A percentile compares a stretch with the other conserved stretches of the same genome.
These are phyloP conservation scores for Talaromyces sp. DNA, from an alignment of 2,329 filamentous ascomycete genomes.

Conservation along the genomic window DNA sequence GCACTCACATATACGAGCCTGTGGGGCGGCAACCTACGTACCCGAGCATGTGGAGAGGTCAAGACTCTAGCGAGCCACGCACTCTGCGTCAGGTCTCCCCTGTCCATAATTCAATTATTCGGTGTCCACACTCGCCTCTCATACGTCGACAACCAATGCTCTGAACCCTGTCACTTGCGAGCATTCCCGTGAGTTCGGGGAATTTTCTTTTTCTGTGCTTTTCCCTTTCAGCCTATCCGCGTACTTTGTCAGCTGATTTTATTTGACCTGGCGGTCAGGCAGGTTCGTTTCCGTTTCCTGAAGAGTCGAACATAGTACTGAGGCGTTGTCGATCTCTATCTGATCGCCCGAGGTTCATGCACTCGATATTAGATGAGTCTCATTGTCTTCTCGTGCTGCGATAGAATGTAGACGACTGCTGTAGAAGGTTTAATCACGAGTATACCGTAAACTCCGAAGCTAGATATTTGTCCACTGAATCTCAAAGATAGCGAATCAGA, in stretches of 20 bases:
- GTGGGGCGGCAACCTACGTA: slow-evolving; percentile 1
- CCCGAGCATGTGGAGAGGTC: slow-evolving; percentile 10
- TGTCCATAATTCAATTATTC: neutral
- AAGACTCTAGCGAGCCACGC: slow-evolving; percentile 3
- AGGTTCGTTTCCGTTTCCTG: neutral
- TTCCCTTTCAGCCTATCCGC: neutral
- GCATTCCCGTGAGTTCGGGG: neutral
- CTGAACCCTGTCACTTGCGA: neutral
- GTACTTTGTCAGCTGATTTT: neutral
- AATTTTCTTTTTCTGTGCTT: slow-evolving; percentile 12
- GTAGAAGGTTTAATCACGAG: neutral
- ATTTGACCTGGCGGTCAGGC: slow-evolving; percentile 3
- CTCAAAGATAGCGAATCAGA: slow-evolving; percentile 2
- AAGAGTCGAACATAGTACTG: neutral
- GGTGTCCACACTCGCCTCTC: neutral
- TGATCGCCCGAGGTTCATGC: slow-evolving; percentile 5
- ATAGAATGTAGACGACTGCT: neutral
- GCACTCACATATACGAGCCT: slow-evolving; percentile 8
- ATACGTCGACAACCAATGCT: neutral
- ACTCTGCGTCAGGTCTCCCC: neutral
- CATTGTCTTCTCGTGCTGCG: neutral
- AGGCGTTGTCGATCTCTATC: slow-evolving; percentile 6
- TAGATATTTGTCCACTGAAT: neutral
- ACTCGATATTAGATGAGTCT: neutral
- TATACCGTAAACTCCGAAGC: neutral